Conservation (phyloP, 164 flowering plant species). For the Echeveria elegans region DNA sequence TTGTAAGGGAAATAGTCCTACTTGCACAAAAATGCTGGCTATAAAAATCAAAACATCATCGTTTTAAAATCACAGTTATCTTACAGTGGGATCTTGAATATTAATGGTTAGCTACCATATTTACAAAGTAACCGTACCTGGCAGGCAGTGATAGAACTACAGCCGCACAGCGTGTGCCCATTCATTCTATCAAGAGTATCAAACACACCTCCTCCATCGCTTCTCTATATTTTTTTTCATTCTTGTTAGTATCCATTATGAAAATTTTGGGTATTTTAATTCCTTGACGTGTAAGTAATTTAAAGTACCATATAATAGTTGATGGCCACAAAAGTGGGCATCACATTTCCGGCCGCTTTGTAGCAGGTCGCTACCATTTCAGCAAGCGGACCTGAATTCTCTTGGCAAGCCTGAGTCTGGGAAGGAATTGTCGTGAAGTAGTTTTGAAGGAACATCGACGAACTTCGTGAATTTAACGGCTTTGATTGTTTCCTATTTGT, state of each 20-base stretch:
- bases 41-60: background rate
- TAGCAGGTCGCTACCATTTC: slow-evolving; percentile 76
- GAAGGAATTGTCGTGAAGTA: slow-evolving; percentile 84
- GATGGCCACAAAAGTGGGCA: slow-evolving; percentile 93
- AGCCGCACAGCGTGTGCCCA: slow-evolving; percentile 80
- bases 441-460: slow-evolving; percentile 74
- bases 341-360: slow-evolving; percentile 62
- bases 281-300: background rate
- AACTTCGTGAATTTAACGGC: slow-evolving; percentile 50
- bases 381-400: slow-evolving; percentile 67
- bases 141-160: slow-evolving; percentile 65
- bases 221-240: slow-evolving; percentile 57
- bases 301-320: slow-evolving; percentile 89
- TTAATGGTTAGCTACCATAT: background rate
- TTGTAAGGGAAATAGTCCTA: background rate
- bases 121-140: slow-evolving; percentile 29
- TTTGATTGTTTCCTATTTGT: slow-evolving; percentile 81
- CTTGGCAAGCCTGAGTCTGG: slow-evolving; percentile 68
- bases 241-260: slow-evolving; percentile 14
- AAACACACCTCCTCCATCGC: slow-evolving; percentile 92
- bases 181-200: slow-evolving; percentile 80
- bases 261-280: background rate
- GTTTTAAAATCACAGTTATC: background rate
- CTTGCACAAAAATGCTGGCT: background rate
- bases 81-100: slow-evolving; percentile 12